A percentile compares a stretch with the other conserved stretches of the same genome.
Conservation (phyloP, 2,329 filamentous ascomycete genomes). For the Exophiala aquamarina region DNA sequence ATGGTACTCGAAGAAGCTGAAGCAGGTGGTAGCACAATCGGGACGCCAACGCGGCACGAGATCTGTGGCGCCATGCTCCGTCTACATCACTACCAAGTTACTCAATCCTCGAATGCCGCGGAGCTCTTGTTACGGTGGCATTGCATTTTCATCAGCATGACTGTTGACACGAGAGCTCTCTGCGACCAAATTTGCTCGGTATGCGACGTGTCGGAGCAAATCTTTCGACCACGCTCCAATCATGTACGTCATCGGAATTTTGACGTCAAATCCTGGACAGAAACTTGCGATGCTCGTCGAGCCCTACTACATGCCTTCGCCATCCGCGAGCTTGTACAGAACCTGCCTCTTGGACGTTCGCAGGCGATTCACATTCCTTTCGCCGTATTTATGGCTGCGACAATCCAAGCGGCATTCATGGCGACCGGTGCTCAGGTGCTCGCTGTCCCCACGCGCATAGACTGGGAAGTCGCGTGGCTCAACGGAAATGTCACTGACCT, state of each 20-base stretch:
- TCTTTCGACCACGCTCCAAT: constrained; percentile 28
- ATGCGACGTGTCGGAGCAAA: constrained; percentile 39
- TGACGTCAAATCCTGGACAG: constrained; percentile 32
- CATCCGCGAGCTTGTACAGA: constrained; percentile 48
- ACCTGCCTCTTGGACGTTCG: constrained; percentile 43
- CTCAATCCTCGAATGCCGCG: constrained; percentile 37
- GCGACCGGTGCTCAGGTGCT: too few species aligned
- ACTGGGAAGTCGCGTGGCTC: too few species aligned
- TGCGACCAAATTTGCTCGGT: constrained; percentile 40
- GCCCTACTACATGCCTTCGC: constrained; percentile 45
- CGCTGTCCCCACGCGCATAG: too few species aligned
- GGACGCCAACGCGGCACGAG: constrained; percentile 40
- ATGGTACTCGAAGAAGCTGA: constrained; percentile 43
- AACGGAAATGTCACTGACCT: too few species aligned
- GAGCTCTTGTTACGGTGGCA: constrained; percentile 46
- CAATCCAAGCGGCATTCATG: constrained; percentile 41
- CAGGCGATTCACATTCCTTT: constrained; percentile 47
- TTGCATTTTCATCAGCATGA: constrained; percentile 43
- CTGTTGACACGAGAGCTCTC: constrained; percentile 41
- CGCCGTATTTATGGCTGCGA: constrained; percentile 44
- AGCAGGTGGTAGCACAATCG: constrained; percentile 32
- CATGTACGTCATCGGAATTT: constrained; percentile 36
- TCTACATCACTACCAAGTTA: constrained; percentile 40
- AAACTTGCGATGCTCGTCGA: constrained; percentile 39
- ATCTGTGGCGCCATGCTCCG: constrained; percentile 25